These are phyloP conservation scores for Secale cereale DNA, from an alignment of 176 grass and related monocot genomes.

Conservation along the genomic window DNA sequence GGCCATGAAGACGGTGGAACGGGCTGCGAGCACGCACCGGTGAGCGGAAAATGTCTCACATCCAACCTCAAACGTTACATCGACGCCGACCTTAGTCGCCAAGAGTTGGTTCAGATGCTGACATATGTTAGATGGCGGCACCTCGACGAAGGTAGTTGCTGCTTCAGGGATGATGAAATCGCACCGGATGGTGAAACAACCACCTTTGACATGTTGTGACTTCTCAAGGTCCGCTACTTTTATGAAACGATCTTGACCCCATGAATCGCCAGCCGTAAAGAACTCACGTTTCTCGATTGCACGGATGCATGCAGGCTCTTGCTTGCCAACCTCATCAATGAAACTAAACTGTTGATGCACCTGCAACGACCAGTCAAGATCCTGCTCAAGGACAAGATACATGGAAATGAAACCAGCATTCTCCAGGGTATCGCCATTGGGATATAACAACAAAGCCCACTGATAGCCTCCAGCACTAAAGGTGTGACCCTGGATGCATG, in stretches of 20 bases:
- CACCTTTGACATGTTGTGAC: not conserved
- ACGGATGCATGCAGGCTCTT: not conserved
- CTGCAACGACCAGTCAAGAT: not conserved
- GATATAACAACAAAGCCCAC: not conserved
- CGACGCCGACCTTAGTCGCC: not conserved
- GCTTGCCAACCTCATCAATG: not conserved
- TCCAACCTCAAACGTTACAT: constrained; percentile 29
- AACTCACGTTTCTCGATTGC: not conserved
- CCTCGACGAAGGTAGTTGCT: not conserved
- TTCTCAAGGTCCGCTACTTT: not conserved
- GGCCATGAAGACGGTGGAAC: not conserved
- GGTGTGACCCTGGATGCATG: not conserved
- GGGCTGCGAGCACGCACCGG: too few relatives aligned
- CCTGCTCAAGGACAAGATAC: not conserved
- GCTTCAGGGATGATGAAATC: not conserved
- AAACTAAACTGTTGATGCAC: not conserved
- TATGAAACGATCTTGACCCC: not conserved
- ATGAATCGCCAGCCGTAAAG: not conserved
- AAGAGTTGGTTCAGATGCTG: constrained; percentile 18
- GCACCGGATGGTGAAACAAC: not conserved
- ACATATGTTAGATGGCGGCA: not conserved
- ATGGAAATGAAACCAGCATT: not conserved
- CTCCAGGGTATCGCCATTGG: not conserved
- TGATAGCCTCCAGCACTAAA: not conserved
- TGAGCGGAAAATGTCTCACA: not conserved